Conservation (phyloP, 306 rosid species). For the Gillenia trifoliata region DNA sequence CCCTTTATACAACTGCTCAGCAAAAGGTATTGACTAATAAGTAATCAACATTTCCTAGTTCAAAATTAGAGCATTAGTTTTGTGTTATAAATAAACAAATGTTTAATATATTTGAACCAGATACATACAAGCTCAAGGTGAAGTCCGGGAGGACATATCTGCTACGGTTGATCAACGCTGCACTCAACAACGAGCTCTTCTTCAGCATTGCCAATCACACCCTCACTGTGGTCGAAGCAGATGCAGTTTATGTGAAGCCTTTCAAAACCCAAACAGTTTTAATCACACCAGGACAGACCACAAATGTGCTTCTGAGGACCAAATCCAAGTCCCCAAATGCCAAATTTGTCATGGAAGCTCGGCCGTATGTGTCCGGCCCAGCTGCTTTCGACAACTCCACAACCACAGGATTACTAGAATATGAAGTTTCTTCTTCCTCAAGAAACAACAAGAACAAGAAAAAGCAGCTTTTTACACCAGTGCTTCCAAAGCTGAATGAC, state of each 20-base stretch:
- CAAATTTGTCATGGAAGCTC: slow-evolving; percentile 46
- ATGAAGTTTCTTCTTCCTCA: slow-evolving; percentile 27
- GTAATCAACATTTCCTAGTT: neutral
- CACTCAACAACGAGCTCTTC: slow-evolving; percentile 60
- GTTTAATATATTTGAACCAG: slow-evolving; percentile 25
- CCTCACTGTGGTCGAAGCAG: slow-evolving; percentile 63
- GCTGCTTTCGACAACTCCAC: slow-evolving; percentile 68
- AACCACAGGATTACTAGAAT: slow-evolving; percentile 51
- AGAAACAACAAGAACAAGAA: slow-evolving; percentile 17
- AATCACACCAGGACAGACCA: slow-evolving; percentile 71
- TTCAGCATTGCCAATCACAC: slow-evolving; percentile 76
- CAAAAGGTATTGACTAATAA: too few relatives aligned
- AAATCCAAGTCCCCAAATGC: slow-evolving; percentile 46
- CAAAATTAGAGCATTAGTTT: neutral
- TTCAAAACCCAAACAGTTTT: slow-evolving; percentile 41
- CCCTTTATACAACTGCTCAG: slow-evolving; percentile 47
- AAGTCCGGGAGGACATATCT: slow-evolving; percentile 56
- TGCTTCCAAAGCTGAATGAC: slow-evolving; percentile 57
- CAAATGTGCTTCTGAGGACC: slow-evolving; percentile 54
- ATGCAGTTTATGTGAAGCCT: slow-evolving; percentile 64
- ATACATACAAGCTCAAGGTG: slow-evolving; percentile 56
- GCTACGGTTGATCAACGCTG: slow-evolving; percentile 57
- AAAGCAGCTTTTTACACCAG: slow-evolving; percentile 43
- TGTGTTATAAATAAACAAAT: neutral
- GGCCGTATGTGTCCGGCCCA: slow-evolving; percentile 59